A percentile compares a stretch with the other conserved stretches of the same genome.
These are phyloP conservation scores for Plasmodium malariae DNA, from an alignment of 169 alveolate species.

Conservation along the genomic window DNA sequence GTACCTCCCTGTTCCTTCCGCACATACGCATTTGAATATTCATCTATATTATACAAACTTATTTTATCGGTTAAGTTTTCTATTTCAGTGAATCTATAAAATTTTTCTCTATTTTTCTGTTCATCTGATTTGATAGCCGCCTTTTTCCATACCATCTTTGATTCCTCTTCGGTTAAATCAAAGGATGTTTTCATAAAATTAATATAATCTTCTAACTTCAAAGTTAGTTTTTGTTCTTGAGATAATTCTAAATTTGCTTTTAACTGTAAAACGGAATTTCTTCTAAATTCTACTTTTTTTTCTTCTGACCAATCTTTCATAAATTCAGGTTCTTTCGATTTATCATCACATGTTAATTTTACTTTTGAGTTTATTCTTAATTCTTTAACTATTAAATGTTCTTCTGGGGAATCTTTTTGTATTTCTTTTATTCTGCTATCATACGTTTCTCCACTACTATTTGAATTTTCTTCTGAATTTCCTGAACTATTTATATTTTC, in stretches of 20 bases:
- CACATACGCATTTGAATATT: neutral
- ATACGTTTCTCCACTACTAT: neutral
- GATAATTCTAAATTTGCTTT: slow-evolving; percentile 58
- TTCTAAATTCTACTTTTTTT: slow-evolving; percentile 67
- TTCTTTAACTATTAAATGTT: slow-evolving; percentile 54
- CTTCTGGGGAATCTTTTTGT: slow-evolving; percentile 31
- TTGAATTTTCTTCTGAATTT: neutral
- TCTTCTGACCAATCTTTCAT: slow-evolving; percentile 77
- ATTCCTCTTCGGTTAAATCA: slow-evolving; percentile 72
- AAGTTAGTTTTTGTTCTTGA: slow-evolving; percentile 63
- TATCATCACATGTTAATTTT: slow-evolving; percentile 68
- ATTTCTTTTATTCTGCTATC: slow-evolving; percentile 15
- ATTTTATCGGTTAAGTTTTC: slow-evolving; percentile 65
- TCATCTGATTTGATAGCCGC: slow-evolving; percentile 43
- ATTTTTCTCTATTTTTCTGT: slow-evolving; percentile 49
- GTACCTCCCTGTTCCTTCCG: too few species aligned
- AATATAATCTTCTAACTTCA: slow-evolving; percentile 67
- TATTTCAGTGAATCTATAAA: slow-evolving; percentile 47
- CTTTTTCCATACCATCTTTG: slow-evolving; percentile 54
- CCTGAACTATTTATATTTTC: neutral
- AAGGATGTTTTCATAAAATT: slow-evolving; percentile 46
- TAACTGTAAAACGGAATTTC: slow-evolving; percentile 62
- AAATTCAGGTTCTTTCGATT: slow-evolving; percentile 66
- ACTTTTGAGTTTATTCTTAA: slow-evolving; percentile 36
- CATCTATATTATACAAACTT: neutral